Base-by-base conservation (phyloP, 345 rosid genomes). In the Populus nigra region DNA sequence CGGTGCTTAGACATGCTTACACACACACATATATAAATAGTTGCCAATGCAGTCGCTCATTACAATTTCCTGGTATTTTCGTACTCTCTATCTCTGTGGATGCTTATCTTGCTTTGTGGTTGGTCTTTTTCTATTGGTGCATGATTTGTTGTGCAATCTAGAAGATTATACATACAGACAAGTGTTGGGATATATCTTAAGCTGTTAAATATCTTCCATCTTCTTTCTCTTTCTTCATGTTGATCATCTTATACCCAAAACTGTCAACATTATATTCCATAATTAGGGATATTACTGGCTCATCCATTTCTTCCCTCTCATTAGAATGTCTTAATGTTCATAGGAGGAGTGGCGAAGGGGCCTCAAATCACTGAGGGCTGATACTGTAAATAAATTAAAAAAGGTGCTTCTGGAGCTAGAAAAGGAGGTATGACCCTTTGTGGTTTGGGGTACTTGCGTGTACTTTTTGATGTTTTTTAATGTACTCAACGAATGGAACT, bases 331-430 rank as follows among this genome's bases (percentile, higher is more conserved):
- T 20, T 75, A 29, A n/a, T 66, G 35, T 66, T 11, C 9, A 57
- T 31, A 82, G 85, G 85, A 82, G 65, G 85, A 82, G 25, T 82
- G 85, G 85, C 73, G 82, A 33, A 78, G 77, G 68, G 85, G 85
- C 49, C 82, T 82, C 16, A 82, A 82, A 82, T 73, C 82, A 35
- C 25, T 75, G 65, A 67, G 85, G 67, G 79, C 79, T 71, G 85
- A 82, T 59, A 82, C 81, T 35, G 73, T 78, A 67, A 78, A 31
- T 75, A 82, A 82, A 78, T 72, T 82, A 62, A 82, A 78, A 75
- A 82, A 82, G 36, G 73, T 79, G 29, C 79, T 82, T 1, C 85
- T 79, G 18, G 85, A 82, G 41, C 74, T 82, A 12, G 85, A 82
- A 79, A 82, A 82, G 75, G 85, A 82, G 85, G 85, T 82, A 74